Conservation (phyloP, 768 basidiomycete species). For the Pisolithus orientalis region DNA sequence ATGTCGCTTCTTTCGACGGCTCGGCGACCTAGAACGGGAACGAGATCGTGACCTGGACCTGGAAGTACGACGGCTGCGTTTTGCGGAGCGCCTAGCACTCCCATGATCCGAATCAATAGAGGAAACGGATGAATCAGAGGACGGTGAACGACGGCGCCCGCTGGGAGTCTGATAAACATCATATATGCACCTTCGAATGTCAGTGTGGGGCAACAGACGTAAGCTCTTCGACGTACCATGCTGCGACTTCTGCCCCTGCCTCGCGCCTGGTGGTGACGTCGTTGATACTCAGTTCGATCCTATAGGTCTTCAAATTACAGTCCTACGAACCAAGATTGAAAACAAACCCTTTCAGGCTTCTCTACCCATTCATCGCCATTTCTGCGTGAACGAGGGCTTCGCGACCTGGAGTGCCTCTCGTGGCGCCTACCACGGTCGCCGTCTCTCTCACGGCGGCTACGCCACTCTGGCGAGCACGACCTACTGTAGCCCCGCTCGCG, state of each 20-base stretch:
- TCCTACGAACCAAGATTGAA: neutral
- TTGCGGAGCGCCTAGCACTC: slow-evolving; percentile 8
- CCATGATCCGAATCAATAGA: slow-evolving; percentile 6
- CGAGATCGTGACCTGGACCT: slow-evolving; percentile 18
- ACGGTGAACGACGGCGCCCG: slow-evolving; percentile 14
- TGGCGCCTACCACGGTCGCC: slow-evolving; percentile 4
- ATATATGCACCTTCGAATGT: slow-evolving; percentile 22
- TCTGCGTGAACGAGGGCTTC: slow-evolving; percentile 10
- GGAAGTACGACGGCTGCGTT: slow-evolving; percentile 9
- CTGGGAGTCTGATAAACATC: slow-evolving; percentile 16
- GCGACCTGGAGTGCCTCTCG: slow-evolving; percentile 19
- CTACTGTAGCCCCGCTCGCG: slow-evolving; percentile 16
- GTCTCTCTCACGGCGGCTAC: slow-evolving; percentile 6
- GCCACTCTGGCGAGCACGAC: slow-evolving; percentile 20
- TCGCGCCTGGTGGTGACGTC: neutral
- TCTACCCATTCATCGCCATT: neutral
- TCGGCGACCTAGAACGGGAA: slow-evolving; percentile 24
- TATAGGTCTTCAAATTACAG: neutral
- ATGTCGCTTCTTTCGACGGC: slow-evolving; percentile 18
- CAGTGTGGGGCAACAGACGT: slow-evolving; percentile 3
- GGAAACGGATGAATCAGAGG: slow-evolving; percentile 9
- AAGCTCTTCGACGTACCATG: slow-evolving; percentile 20
- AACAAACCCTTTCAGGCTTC: slow-evolving; percentile 6
- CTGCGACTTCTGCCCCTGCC: slow-evolving; percentile 17
- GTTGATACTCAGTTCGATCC: slow-evolving; percentile 7